Evolutionary conservation across 495 filamentous ascomycete genomes (phyloP), one percentile per base, ranked within the genome.

Genomic region (Pseudevernia furfuracea): DNA sequence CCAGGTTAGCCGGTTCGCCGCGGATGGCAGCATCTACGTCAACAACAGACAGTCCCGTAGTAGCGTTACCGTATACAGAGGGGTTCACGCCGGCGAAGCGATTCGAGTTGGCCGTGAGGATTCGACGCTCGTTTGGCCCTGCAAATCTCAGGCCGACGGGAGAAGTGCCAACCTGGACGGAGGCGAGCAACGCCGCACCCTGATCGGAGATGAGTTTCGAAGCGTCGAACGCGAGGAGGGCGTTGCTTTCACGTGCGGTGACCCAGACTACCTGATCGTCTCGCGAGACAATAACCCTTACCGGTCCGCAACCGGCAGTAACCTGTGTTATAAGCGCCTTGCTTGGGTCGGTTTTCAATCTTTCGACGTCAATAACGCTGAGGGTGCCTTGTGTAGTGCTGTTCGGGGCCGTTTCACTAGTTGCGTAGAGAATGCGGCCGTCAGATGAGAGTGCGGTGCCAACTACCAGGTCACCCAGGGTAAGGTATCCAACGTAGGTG

Each of bases 91-190:
- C 17, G 19, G 25, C 44, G 23, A 62, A 62, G 21, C 25, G 32
- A n/a, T 58, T 58, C 32, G 56, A 58, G 23, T 58, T 58, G 21
- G 56, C 56, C 32, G 37, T 39, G 30, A 62, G 9, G 4, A 53
- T 62, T 9, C 34, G 44, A 10, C 46, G 55, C 44, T 52, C 19
- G n/a, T 37, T 48, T 15, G 19, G 19, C 23, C 65, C 66, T 34
- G 68, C 63, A 34, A 71, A 61, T 15, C 58, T 63, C 19, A 71
- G 37, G 39, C 67, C 72, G 21, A 71, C 69, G 19, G 71, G 70
- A 32, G 63, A 63, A 15, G 70, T 72, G 41, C 68, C 70, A 12
- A 74, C 69, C 59, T 68, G 67, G 43, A 74, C 72, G 30, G 60
- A 70, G 11, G 67, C 70, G 23, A 63, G 34, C 9, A 74, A 64